Evolutionary conservation across 1,139 yeast genomes (phyloP).

Genomic region (Kodamaea fungicola): DNA sequence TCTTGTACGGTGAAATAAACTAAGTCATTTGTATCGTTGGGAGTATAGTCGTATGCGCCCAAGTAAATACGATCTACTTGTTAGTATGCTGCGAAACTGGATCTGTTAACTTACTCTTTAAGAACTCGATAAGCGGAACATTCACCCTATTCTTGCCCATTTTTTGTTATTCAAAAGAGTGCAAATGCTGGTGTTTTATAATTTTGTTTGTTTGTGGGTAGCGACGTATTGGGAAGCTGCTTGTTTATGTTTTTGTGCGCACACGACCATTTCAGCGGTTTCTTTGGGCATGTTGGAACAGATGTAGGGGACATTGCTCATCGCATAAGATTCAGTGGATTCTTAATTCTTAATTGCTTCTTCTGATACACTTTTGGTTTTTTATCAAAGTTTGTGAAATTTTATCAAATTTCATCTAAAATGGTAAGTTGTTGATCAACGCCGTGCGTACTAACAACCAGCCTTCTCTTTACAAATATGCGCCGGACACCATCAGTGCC

Average conservation of each 20-base stretch:
- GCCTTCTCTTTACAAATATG: slow-evolving; percentile 53
- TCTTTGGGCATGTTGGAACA: too few relatives aligned
- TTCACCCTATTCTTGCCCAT: slow-evolving; percentile 21
- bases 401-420: not conserved
- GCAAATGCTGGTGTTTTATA: slow-evolving; percentile 7
- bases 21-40: slow-evolving; percentile 69
- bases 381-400: too few relatives aligned
- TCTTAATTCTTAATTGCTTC: too few relatives aligned
- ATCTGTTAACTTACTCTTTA: slow-evolving; percentile 33
- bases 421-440: slow-evolving; percentile 1
- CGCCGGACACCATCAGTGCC: slow-evolving; percentile 58
- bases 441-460: slow-evolving; percentile 3
- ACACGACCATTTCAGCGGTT: slow-evolving; percentile 8
- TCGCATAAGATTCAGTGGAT: too few relatives aligned
- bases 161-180: slow-evolving; percentile 2
- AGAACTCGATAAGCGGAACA: slow-evolving; percentile 43
- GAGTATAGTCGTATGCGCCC: slow-evolving; percentile 82
- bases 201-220: slow-evolving; percentile 10
- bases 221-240: slow-evolving; percentile 2
- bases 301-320: too few relatives aligned
- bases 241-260: slow-evolving; percentile 6
- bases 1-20: slow-evolving; percentile 93
- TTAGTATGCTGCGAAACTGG: slow-evolving; percentile 17
- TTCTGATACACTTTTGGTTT: too few relatives aligned
- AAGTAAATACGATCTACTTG: slow-evolving; percentile 74